These are phyloP conservation scores for Dendrobium nobile DNA, from an alignment of 106 monocot genomes.

Conservation along the genomic window DNA sequence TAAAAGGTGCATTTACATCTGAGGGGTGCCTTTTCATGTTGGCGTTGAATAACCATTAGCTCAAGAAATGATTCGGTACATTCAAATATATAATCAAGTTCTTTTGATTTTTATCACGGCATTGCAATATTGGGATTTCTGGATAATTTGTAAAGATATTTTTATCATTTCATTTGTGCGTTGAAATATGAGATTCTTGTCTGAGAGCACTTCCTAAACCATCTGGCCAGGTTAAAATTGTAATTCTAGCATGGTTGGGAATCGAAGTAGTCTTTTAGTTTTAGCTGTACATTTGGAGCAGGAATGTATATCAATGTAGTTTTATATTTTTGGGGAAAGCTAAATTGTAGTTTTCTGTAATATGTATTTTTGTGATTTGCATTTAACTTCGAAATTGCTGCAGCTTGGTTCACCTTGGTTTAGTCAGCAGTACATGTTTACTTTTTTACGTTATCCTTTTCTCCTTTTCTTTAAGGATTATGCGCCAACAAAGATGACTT, in stretches of 20 bases:
- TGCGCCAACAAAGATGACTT: too few species aligned
- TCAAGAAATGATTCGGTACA: too few species aligned
- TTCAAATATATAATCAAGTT: too few species aligned
- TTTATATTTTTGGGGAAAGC: neutral
- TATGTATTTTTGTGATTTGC: neutral
- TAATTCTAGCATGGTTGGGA: neutral
- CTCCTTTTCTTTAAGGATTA: too few species aligned
- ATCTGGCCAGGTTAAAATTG: neutral
- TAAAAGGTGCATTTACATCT: too few species aligned
- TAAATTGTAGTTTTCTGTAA: neutral
- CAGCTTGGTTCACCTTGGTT: neutral
- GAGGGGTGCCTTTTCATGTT: too few species aligned
- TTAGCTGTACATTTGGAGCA: neutral
- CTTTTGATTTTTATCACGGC: neutral
- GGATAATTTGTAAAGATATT: neutral
- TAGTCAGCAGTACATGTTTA: neutral
- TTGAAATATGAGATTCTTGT: neutral
- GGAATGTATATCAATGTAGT: neutral
- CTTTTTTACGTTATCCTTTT: neutral
- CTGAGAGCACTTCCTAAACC: neutral
- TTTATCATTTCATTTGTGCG: neutral
- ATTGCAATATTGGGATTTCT: neutral
- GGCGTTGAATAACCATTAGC: too few species aligned
- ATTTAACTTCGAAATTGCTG: neutral
- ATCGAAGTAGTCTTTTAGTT: neutral